Conservation (phyloP, 805 yeast species). For the Saccharomycopsis sp. region DNA sequence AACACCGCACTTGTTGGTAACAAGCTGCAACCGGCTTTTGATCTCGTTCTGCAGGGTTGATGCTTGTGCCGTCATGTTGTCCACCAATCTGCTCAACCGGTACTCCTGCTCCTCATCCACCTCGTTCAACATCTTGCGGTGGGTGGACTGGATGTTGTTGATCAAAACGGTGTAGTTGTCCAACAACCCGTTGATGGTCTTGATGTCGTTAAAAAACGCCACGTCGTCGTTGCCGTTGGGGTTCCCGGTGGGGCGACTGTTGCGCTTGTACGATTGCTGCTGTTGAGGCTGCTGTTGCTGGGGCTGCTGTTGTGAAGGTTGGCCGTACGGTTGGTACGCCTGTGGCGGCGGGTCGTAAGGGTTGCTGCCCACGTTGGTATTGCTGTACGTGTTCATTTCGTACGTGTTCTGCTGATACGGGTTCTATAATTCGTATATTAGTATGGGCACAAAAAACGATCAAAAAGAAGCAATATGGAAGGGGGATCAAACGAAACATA, state of each 20-base stretch:
- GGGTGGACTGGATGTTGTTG: constrained; percentile 60
- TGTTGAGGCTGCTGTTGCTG: constrained; percentile 12
- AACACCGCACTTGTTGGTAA: constrained; percentile 58
- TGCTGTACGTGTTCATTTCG: constrained; percentile 11
- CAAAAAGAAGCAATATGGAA: too few relatives aligned
- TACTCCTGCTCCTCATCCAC: constrained; percentile 63
- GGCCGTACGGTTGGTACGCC: constrained; percentile 1
- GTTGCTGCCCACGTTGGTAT: too few relatives aligned
- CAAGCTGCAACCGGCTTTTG: constrained; percentile 65
- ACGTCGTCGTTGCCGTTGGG: constrained; percentile 40
- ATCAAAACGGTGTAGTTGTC: constrained; percentile 63
- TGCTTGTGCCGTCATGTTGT: constrained; percentile 68
- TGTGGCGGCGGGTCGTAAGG: constrained; percentile 3
- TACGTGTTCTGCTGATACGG: constrained; percentile 8
- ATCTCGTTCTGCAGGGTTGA: constrained; percentile 66
- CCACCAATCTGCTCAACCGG: constrained; percentile 65
- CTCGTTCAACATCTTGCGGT: constrained; percentile 62
- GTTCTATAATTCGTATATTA: constrained; percentile 4
- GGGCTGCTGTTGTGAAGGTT: constrained; percentile 6
- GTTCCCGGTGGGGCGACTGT: constrained; percentile 5
- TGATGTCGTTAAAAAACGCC: constrained; percentile 59
- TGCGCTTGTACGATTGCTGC: too few relatives aligned
- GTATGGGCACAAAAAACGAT: too few relatives aligned
- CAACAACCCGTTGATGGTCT: constrained; percentile 57
- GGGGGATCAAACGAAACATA: too few relatives aligned